Evolutionary conservation across 257 asterid genomes (phyloP).

Genomic region (Capsicum chinense): DNA sequence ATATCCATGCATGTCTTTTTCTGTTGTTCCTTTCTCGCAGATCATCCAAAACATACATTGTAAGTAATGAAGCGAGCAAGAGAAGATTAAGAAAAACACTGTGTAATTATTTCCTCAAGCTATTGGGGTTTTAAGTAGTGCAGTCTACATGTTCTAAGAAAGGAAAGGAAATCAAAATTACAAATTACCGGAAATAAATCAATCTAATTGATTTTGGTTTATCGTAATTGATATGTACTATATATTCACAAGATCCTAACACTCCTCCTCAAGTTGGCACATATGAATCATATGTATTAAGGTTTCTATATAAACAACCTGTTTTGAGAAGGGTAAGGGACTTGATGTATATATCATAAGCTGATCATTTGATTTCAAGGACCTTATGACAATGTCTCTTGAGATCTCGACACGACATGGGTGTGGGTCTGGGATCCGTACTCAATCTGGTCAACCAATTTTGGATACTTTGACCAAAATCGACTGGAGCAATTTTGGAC

Average conservation of each 20-base stretch:
- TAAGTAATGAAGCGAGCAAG: not conserved
- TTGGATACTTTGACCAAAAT: too few relatives aligned
- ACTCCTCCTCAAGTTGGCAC: not conserved
- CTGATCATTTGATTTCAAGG: not conserved
- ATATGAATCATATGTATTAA: conserved; percentile 5
- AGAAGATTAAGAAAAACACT: conserved; percentile 21
- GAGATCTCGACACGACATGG: not conserved
- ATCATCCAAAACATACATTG: not conserved
- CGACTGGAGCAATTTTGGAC: too few relatives aligned
- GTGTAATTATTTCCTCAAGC: conserved; percentile 12
- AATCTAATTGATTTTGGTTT: conserved; percentile 9
- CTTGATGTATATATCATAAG: not conserved
- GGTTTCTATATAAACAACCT: not conserved
- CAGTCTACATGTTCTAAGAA: conserved; percentile 6
- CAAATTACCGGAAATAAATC: conserved; percentile 13
- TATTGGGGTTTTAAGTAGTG: not conserved
- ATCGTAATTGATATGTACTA: not conserved
- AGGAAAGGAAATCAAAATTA: not conserved
- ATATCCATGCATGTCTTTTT: not conserved
- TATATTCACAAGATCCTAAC: not conserved
- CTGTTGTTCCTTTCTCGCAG: conserved; percentile 1
- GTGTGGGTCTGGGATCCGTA: too few relatives aligned
- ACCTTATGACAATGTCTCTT: not conserved
- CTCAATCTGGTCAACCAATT: too few relatives aligned
- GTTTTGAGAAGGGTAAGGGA: not conserved